Evolutionary conservation across 2,329 filamentous ascomycete species (phyloP).

Genomic region (Teratosphaeria nubilosa): DNA sequence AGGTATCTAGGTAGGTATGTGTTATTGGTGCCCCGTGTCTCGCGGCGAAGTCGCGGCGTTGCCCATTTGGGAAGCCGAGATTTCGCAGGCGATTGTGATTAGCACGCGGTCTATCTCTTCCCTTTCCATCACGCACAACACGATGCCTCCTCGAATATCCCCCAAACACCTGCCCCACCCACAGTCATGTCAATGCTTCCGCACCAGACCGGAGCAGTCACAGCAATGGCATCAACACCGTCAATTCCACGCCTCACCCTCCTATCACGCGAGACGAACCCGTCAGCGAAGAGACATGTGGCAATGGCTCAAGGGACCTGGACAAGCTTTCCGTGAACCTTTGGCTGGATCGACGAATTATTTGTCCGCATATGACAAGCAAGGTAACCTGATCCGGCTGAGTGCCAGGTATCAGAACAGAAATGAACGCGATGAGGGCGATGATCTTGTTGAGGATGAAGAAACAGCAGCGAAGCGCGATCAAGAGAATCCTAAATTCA

Average conservation of each 20-base stretch:
- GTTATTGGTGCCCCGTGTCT: too few relatives aligned
- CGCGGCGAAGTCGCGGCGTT: background rate
- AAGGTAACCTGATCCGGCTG: slow-evolving; percentile 37
- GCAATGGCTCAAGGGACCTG: slow-evolving; percentile 49
- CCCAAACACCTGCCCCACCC: slow-evolving; percentile 12
- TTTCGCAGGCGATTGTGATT: background rate
- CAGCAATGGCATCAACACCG: slow-evolving; percentile 4
- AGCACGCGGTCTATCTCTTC: background rate
- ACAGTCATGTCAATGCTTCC: slow-evolving; percentile 17
- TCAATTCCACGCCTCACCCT: slow-evolving; percentile 9
- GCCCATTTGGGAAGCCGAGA: background rate
- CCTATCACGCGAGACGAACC: slow-evolving; percentile 32
- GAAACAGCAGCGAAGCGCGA: slow-evolving; percentile 13
- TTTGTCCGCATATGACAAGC: slow-evolving; percentile 42
- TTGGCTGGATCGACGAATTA: slow-evolving; percentile 45
- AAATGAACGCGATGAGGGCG: slow-evolving; percentile 10
- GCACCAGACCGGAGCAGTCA: slow-evolving; percentile 10
- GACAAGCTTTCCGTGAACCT: slow-evolving; percentile 38
- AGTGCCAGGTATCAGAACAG: slow-evolving; percentile 12
- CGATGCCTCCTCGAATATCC: slow-evolving; percentile 23
- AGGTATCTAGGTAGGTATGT: too few relatives aligned
- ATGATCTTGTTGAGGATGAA: slow-evolving; percentile 13
- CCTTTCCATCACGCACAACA: background rate
- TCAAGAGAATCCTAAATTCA: slow-evolving; percentile 3
- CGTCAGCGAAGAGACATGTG: slow-evolving; percentile 43